Evolutionary conservation across 495 filamentous ascomycete species (phyloP).

Genomic region (Neurospora sp.): DNA sequence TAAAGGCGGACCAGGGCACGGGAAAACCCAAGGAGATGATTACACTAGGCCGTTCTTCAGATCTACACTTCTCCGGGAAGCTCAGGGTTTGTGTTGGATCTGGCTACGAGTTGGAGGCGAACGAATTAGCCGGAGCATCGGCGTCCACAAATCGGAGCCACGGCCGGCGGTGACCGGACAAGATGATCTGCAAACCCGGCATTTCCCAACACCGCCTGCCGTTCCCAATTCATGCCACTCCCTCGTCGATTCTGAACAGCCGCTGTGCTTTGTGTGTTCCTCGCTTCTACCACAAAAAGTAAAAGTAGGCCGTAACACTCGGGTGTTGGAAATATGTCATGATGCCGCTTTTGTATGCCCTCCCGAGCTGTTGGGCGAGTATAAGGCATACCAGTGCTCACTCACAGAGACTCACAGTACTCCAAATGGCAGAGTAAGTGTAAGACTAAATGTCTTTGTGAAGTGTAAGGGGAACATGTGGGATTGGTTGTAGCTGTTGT

Average conservation of each 20-base stretch:
- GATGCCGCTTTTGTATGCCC: not conserved
- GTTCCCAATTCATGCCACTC: not conserved
- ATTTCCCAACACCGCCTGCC: not conserved
- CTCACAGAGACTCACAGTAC: not conserved
- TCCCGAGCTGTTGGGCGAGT: not conserved
- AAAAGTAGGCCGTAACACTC: not conserved
- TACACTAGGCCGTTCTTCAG: not conserved
- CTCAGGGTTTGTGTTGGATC: not conserved
- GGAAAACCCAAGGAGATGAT: not conserved
- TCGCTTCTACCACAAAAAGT: not conserved
- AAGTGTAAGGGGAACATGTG: not conserved
- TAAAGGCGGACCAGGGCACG: not conserved
- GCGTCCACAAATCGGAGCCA: not conserved
- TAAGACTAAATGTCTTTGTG: not conserved
- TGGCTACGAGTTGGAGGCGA: not conserved
- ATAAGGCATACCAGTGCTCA: not conserved
- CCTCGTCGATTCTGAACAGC: not conserved
- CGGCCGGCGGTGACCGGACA: not conserved
- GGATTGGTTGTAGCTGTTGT: not conserved
- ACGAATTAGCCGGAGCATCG: not conserved
- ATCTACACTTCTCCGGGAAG: not conserved
- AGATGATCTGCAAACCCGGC: not conserved
- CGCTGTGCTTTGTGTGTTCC: not conserved
- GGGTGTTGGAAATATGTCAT: not conserved
- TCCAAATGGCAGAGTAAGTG: not conserved